phyloP scores from a whole-genome alignment of 345 rosid species.

The Eucalyptus marginata region DNA sequence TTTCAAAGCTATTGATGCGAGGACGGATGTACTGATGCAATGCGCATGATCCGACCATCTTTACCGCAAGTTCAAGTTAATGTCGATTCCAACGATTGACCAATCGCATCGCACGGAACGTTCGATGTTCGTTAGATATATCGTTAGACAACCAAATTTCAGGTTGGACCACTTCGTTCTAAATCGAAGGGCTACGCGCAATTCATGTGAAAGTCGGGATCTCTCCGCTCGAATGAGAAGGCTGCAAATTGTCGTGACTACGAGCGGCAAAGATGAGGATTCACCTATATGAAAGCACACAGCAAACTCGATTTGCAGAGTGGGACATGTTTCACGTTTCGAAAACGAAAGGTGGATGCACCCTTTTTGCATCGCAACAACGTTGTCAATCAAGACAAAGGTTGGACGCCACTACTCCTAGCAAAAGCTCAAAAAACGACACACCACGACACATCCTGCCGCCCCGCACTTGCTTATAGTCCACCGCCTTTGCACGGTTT shows the following conservation, averaged over 20 bases:
- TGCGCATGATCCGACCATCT: neutral
- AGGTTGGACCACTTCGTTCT: neutral
- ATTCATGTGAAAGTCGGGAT: neutral
- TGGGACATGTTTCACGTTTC: neutral
- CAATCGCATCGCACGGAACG: fast-evolving
- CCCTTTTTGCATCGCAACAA: neutral
- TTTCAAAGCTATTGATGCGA: neutral
- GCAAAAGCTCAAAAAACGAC: neutral
- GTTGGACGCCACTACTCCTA: neutral
- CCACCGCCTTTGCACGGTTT: neutral
- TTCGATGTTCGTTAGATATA: neutral
- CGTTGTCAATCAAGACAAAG: neutral
- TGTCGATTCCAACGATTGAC: neutral
- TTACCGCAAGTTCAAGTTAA: neutral
- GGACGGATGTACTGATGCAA: neutral
- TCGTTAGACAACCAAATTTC: neutral
- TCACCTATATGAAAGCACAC: neutral
- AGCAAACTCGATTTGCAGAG: neutral
- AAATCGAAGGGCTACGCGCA: neutral
- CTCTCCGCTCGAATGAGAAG: neutral
- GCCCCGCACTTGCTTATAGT: neutral
- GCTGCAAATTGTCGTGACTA: neutral
- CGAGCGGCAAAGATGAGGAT: neutral
- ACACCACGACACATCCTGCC: neutral
- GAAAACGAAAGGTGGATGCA: neutral